Base-by-base conservation (phyloP, 2,329 filamentous ascomycete species). In the Neofusicoccum ribis region DNA sequence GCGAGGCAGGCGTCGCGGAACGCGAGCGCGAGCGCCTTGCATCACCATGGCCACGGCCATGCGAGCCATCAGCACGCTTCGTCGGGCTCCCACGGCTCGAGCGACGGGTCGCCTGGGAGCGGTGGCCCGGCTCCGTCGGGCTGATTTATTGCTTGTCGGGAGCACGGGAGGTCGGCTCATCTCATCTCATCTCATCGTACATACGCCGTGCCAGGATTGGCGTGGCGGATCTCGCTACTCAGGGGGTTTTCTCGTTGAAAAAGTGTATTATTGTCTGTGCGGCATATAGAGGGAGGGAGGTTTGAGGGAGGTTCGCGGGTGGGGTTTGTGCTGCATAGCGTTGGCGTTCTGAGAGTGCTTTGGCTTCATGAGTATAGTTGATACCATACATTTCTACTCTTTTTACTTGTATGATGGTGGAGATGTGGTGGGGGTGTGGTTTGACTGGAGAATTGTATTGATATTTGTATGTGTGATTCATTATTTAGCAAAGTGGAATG, bases 331-430 rank as follows among this genome's bases (percentile, higher is more conserved):
- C 11, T 41, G 52, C 52, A 56, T 56, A 66, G 65, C 65, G 65
- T 64, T 46, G 65, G 65, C 59, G 65, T 64, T 66, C 27, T 60
- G 23, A 12, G 51, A 20, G 20, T 43, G 23, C 20, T 12, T 43
- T n/a, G n/a, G n/a, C 0, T 27, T 41, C 5, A 31, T 52, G 37
- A 6, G 37, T 39, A 56, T 36, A 23, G 23, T 11, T 17, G 52
- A 56, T 56, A 17, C 52, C 37, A 31, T 31, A 31, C 50, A 23
- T 54, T 41, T 27, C 49, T 52, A 31, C 31, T 41, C 6, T 14
- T 11, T 27, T 41, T 49, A 3, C 27, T 3, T 43, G 37, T 56
- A 31, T 23, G 52, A 23, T 7, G 36, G 8, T 34, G 27, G 27
- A 31, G 27, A 1, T 31, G 27, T 7, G 27, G 27, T 31, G 5